Percentiles rank a stretch among this genome's conserved stretches.
Conservation (phyloP, 306 rosid species). For the Quercus glauca region DNA sequence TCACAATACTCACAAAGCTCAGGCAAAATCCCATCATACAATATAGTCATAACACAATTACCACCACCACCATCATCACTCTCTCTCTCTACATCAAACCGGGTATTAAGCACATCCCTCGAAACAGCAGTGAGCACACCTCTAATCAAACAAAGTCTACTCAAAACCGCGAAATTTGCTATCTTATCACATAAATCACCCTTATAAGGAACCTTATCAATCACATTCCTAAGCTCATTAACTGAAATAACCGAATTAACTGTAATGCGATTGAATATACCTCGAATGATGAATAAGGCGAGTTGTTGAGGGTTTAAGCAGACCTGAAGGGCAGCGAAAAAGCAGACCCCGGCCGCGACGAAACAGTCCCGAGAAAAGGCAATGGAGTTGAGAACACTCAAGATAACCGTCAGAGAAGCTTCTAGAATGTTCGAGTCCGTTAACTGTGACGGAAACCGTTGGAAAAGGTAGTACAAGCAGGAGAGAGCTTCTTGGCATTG, state of each 20-base stretch:
- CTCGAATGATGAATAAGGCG: conserved; percentile 60
- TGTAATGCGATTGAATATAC: conserved; percentile 45
- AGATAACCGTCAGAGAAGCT: conserved; percentile 46
- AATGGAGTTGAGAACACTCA: conserved; percentile 56
- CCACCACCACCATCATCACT: conserved; percentile 16
- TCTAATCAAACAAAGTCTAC: conserved; percentile 84
- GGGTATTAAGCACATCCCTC: conserved; percentile 70
- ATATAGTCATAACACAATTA: conserved; percentile 47
- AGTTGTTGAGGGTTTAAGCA: conserved; percentile 63
- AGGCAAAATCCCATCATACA: conserved; percentile 89
- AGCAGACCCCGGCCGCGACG: conserved; percentile 92
- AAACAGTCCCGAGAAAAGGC: conserved; percentile 82
- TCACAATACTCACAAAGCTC: conserved; percentile 87
- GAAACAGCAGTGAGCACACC: conserved; percentile 90
- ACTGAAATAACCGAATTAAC: conserved; percentile 24
- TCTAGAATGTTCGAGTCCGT: conserved; percentile 38
- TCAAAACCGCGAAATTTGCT: conserved; percentile 48
- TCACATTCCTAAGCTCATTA: conserved; percentile 31
- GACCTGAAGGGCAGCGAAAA: conserved; percentile 79
- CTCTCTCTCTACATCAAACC: conserved; percentile 26
- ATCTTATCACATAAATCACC: conserved; percentile 52
- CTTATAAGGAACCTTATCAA: conserved; percentile 55
- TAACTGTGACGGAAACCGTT: conserved; percentile 68
- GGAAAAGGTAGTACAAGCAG: conserved; percentile 87
- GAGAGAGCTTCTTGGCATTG: conserved; percentile 97